Conservation (phyloP, 208 protist species). For the Hexamita inflata region DNA sequence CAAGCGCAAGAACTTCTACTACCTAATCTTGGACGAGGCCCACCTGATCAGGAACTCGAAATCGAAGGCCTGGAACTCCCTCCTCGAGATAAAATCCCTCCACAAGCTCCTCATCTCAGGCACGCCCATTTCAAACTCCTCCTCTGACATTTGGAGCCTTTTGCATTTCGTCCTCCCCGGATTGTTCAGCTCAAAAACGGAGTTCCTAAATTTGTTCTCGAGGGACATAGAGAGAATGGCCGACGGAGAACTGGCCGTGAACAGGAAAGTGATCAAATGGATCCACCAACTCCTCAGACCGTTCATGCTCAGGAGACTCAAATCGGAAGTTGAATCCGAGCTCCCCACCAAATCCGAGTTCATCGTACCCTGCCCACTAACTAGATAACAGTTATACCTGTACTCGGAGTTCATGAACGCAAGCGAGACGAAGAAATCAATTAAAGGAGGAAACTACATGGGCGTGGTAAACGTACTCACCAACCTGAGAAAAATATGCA, state of each 20-base stretch:
- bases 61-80: slow-evolving; percentile 51
- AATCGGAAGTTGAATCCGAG: slow-evolving; percentile 82
- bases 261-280: slow-evolving; percentile 64
- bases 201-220: slow-evolving; percentile 42
- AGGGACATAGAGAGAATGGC: slow-evolving; percentile 18
- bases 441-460: too few relatives aligned
- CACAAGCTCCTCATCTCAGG: slow-evolving; percentile 59
- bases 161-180: slow-evolving; percentile 63
- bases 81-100: slow-evolving; percentile 48
- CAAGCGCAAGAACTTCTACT: slow-evolving; percentile 46
- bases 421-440: not conserved
- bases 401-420: slow-evolving; percentile 26
- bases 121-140: slow-evolving; percentile 53
- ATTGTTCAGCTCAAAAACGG: slow-evolving; percentile 50
- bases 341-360: slow-evolving; percentile 66
- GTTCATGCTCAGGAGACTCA: slow-evolving; percentile 89
- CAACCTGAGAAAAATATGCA: slow-evolving; percentile 63
- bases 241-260: slow-evolving; percentile 48
- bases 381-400: slow-evolving; percentile 1
- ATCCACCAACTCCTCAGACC: slow-evolving; percentile 84
- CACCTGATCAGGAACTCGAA: slow-evolving; percentile 63
- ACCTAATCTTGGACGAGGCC: slow-evolving; percentile 65
- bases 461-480: slow-evolving; percentile 58
- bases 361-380: slow-evolving; percentile 20
- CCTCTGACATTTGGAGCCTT: slow-evolving; percentile 61